Conservation (phyloP, 2,329 filamentous ascomycete species). For the Trichoderma koningiopsis region DNA sequence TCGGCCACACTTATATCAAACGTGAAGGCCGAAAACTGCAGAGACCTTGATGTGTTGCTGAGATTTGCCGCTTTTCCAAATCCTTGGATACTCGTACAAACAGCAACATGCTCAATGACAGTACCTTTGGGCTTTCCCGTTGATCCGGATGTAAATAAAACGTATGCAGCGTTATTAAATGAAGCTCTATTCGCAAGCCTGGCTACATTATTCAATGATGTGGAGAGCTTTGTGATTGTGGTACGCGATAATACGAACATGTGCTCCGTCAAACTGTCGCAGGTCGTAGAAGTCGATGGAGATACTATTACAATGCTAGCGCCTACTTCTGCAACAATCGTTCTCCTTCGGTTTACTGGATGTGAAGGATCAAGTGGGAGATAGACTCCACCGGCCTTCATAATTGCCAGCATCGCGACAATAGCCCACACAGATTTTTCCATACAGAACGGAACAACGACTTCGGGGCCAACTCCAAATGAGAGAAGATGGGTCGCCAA, state of each 20-base stretch:
- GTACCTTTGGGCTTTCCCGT: slow-evolving; percentile 36
- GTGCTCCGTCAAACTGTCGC: neutral
- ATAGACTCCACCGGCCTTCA: slow-evolving; percentile 35
- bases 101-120: slow-evolving; percentile 48
- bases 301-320: slow-evolving; percentile 23
- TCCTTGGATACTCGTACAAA: slow-evolving; percentile 53
- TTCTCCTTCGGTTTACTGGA: slow-evolving; percentile 12
- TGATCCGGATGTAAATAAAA: slow-evolving; percentile 36
- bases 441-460: slow-evolving; percentile 23
- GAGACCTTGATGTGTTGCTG: slow-evolving; percentile 49
- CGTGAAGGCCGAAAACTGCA: slow-evolving; percentile 54
- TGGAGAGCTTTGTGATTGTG: neutral
- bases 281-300: neutral
- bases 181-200: neutral
- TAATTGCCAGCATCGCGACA: slow-evolving; percentile 32
- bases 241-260: neutral
- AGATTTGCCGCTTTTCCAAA: slow-evolving; percentile 52
- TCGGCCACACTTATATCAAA: slow-evolving; percentile 50
- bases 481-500: slow-evolving; percentile 15
- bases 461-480: slow-evolving; percentile 34
- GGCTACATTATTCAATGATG: neutral
- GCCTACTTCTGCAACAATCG: slow-evolving; percentile 20
- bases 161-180: slow-evolving; percentile 28
- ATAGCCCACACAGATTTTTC: slow-evolving; percentile 30
- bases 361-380: slow-evolving; percentile 34